phyloP scores from a whole-genome alignment of 2,329 filamentous ascomycete species.

The Penicillium sp. region DNA sequence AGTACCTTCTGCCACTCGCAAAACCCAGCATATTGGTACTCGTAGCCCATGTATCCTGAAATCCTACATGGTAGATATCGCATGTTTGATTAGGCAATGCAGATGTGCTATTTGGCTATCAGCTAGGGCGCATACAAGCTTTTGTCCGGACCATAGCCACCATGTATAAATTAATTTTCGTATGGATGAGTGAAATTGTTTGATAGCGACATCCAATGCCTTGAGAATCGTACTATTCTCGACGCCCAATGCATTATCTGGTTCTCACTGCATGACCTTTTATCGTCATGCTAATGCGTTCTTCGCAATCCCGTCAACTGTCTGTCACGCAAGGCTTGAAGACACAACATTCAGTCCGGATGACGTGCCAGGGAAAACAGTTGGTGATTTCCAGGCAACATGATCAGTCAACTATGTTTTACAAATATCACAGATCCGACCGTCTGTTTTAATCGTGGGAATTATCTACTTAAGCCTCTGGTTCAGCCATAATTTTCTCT shows the following conservation, averaged over 20 bases:
- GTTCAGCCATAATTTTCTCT: background rate
- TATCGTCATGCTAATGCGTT: conserved; percentile 9
- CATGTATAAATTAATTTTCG: background rate
- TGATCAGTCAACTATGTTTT: conserved; percentile 7
- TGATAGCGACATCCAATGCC: background rate
- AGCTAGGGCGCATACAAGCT: background rate
- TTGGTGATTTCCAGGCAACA: conserved; percentile 30
- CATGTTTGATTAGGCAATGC: background rate
- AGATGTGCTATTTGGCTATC: background rate
- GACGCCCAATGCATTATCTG: background rate
- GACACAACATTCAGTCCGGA: conserved; percentile 35
- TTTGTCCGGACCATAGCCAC: background rate
- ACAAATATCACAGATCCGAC: conserved; percentile 8
- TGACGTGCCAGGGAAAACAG: conserved; percentile 35
- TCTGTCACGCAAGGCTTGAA: conserved; percentile 26
- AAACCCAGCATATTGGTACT: background rate
- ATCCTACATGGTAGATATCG: background rate
- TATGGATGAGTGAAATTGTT: background rate
- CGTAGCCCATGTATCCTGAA: background rate
- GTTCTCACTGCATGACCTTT: background rate
- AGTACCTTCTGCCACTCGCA: background rate
- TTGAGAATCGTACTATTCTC: background rate
- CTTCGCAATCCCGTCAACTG: conserved; percentile 12
- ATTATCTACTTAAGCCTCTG: background rate
- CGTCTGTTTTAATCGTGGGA: background rate